Base-by-base conservation (phyloP, 2,329 filamentous ascomycete species). In the Microsporum audouinii region DNA sequence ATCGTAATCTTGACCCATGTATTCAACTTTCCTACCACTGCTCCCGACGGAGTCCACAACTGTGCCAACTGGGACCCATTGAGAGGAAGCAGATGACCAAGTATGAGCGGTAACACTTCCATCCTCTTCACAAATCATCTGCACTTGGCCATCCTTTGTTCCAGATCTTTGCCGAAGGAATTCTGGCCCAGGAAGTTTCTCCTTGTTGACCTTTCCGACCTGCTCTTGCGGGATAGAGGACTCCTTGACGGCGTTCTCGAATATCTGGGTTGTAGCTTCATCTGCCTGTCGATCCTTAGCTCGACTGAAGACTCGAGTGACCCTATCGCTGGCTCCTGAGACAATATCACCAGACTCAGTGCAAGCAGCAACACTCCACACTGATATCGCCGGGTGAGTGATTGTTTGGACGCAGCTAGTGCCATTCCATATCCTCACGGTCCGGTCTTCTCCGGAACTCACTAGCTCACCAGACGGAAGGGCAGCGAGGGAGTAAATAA, bases 141-240 rank as follows among this genome's bases (percentile, higher is more conserved):
- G 87, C 3, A 96, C 88, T 71, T 99, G 92, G 0, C 94, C 94
- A 65, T 99, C 94, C 74, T 96, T 96, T n/a, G 89, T 94, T 2
- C 94, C 94, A 0, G 85, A 84, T 67, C 91, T 91, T 60, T 83
- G 83, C 60, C 85, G 83, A 6, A 99, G 77, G 68, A 96, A 96
- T 17, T 95, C 90, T 12, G 89, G 89, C 0, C 91, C 90, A 0
- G 92, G 91, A 0, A 97, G 79, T 69, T 94, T 86, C 73, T 96
- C 91, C 72, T 95, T 96, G 75, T 97, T 92, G 73, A 97, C 84
- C 2, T 85, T 83, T 1, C 87, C 87, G 23, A 92, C 78, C 64
- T 92, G 88, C 70, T 97, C 88, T 69, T 92, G 86, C 0, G 91
- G 91, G 70, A 96, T 96, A 1, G 90, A 84, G 0, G 90, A 96